Conservation (phyloP, 2,329 filamentous ascomycete genomes). For the Xylaria sp. region DNA sequence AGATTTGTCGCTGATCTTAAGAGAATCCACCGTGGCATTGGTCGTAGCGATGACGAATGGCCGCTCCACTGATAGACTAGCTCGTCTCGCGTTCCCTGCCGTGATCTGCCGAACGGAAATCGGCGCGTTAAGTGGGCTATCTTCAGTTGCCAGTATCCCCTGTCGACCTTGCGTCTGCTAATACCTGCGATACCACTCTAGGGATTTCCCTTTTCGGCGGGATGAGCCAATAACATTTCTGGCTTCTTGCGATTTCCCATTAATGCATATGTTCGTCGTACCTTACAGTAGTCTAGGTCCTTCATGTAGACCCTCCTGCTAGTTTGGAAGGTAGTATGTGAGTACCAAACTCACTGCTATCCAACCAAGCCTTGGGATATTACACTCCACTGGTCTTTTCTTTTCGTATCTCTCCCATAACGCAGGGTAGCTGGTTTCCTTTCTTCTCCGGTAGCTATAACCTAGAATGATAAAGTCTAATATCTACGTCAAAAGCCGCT, state of each 20-base stretch:
- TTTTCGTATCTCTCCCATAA: not conserved
- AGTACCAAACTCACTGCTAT: not conserved
- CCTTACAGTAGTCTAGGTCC: not conserved
- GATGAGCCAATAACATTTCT: conserved; percentile 17
- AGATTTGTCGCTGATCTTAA: conserved; percentile 18
- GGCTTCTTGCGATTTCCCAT: not conserved
- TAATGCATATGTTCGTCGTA: not conserved
- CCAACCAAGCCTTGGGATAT: not conserved
- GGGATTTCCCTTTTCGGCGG: conserved; percentile 27
- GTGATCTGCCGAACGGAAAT: conserved; percentile 14
- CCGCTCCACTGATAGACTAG: conserved; percentile 16
- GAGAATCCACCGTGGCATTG: conserved; percentile 12
- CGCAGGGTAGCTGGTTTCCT: not conserved
- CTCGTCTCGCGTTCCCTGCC: not conserved
- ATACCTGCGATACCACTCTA: not conserved
- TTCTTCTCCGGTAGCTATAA: not conserved
- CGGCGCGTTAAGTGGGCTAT: not conserved
- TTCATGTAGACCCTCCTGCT: not conserved
- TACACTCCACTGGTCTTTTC: not conserved
- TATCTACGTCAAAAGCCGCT: not conserved
- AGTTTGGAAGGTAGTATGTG: not conserved
- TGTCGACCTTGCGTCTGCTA: not conserved
- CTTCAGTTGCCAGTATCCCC: not conserved
- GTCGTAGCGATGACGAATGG: conserved; percentile 29
- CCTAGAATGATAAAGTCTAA: not conserved